A percentile compares a stretch with the other conserved stretches of the same genome.
Evolutionary conservation across 2,329 filamentous ascomycete genomes (phyloP).

Genomic region (Fusarium musae): DNA sequence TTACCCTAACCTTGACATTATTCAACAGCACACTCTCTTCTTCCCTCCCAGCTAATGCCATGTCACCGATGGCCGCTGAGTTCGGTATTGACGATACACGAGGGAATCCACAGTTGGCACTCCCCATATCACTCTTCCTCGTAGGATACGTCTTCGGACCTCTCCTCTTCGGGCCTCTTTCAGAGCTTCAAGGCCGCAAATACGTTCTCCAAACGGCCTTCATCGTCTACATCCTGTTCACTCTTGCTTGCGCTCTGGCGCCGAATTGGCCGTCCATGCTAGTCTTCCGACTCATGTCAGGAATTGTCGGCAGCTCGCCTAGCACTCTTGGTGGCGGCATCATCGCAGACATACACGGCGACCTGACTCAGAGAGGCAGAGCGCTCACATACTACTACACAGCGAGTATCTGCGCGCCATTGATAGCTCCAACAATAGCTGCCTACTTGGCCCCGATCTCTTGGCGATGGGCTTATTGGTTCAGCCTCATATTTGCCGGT

Average conservation of each 20-base stretch:
- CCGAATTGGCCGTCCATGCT: constrained; percentile 56
- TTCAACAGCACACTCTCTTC: constrained; percentile 10
- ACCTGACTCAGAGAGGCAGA: constrained; percentile 47
- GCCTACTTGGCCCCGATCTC: constrained; percentile 53
- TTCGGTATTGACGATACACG: not conserved
- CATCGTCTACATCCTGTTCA: constrained; percentile 52
- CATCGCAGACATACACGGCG: constrained; percentile 57
- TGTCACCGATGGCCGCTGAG: not conserved
- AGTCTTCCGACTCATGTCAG: constrained; percentile 55
- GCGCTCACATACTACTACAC: constrained; percentile 52
- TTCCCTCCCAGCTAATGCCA: constrained; percentile 11
- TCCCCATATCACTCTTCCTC: not conserved
- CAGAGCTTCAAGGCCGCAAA: constrained; percentile 54
- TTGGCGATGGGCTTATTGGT: constrained; percentile 60
- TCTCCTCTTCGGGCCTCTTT: constrained; percentile 54
- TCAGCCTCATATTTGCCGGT: constrained; percentile 42
- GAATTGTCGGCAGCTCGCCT: constrained; percentile 53
- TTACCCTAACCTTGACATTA: not conserved
- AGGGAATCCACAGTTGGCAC: constrained; percentile 5
- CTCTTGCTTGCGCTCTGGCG: constrained; percentile 54
- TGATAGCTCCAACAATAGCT: constrained; percentile 56
- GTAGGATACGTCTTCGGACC: constrained; percentile 48
- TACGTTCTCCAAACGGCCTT: constrained; percentile 61
- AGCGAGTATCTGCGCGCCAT: constrained; percentile 53
- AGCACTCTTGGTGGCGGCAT: constrained; percentile 57